A percentile compares a stretch with the other conserved stretches of the same genome.
Evolutionary conservation across 257 asterid genomes (phyloP).

Genomic region (Forsythia viridissima): DNA sequence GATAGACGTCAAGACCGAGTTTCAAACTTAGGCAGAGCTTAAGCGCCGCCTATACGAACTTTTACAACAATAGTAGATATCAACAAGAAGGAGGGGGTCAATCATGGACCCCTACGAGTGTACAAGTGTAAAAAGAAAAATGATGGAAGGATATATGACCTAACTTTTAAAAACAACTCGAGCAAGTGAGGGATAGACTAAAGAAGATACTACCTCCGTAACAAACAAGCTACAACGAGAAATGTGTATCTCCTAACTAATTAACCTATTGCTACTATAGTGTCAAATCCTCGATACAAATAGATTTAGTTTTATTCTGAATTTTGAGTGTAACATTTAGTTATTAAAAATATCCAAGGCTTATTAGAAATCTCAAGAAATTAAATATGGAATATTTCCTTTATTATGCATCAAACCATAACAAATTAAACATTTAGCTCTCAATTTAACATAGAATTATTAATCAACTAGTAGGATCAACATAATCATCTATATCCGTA

Average conservation of each 20-base stretch:
- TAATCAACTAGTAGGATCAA: background rate
- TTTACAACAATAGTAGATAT: no score
- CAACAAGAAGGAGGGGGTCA: no score
- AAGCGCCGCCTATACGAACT: no score
- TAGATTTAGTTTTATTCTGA: background rate
- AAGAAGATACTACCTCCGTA: background rate
- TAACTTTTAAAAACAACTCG: background rate
- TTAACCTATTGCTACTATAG: background rate
- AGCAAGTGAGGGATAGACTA: background rate
- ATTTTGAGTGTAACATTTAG: background rate
- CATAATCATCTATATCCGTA: background rate
- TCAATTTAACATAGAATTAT: background rate
- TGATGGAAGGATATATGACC: no score
- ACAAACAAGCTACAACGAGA: background rate
- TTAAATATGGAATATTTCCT: background rate
- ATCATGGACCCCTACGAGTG: no score
- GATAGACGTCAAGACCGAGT: no score
- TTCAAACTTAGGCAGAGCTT: no score
- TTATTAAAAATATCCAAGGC: background rate
- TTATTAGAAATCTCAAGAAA: background rate
- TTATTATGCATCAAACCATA: no score
- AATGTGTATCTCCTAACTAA: background rate
- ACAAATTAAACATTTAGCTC: no score
- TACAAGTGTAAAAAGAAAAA: no score
- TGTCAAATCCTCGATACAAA: background rate